Evolutionary conservation across 2,329 filamentous ascomycete genomes (phyloP).

Genomic region (Corynespora cassiicola): DNA sequence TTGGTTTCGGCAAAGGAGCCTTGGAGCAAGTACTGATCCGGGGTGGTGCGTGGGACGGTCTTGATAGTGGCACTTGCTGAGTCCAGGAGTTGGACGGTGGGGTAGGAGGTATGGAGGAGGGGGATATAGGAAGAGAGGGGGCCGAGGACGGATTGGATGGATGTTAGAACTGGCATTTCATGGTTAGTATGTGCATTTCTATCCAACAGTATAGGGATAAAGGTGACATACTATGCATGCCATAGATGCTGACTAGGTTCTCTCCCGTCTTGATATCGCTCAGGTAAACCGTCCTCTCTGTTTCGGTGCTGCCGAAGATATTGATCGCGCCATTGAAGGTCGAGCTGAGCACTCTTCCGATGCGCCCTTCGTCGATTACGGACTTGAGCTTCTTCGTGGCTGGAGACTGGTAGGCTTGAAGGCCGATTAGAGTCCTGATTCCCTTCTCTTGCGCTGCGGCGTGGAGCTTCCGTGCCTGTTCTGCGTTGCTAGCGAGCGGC

Average conservation of each 20-base stretch:
- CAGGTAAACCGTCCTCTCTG: constrained; percentile 53
- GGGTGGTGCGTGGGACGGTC: constrained; percentile 49
- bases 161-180: constrained; percentile 47
- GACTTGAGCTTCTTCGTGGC: constrained; percentile 47
- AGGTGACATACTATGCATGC: constrained; percentile 32
- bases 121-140: constrained; percentile 50
- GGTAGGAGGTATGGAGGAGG: constrained; percentile 55
- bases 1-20: constrained; percentile 41
- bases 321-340: constrained; percentile 24
- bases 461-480: constrained; percentile 50
- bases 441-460: constrained; percentile 45
- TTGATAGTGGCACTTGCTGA: constrained; percentile 36
- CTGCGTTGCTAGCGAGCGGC: constrained; percentile 49
- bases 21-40: constrained; percentile 52
- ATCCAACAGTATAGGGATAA: constrained; percentile 19
- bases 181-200: constrained; percentile 1
- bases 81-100: constrained; percentile 31
- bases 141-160: constrained; percentile 54
- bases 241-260: constrained; percentile 46
- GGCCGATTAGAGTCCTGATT: constrained; percentile 52
- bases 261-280: constrained; percentile 52
- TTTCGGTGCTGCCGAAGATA: constrained; percentile 15
- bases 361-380: constrained; percentile 45
- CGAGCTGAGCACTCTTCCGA: constrained; percentile 50
- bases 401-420: constrained; percentile 51